A percentile compares a stretch with the other conserved stretches of the same genome.
These are phyloP conservation scores for Agarophyton chilense DNA, from an alignment of 23 red algal genomes.

Conservation along the genomic window DNA sequence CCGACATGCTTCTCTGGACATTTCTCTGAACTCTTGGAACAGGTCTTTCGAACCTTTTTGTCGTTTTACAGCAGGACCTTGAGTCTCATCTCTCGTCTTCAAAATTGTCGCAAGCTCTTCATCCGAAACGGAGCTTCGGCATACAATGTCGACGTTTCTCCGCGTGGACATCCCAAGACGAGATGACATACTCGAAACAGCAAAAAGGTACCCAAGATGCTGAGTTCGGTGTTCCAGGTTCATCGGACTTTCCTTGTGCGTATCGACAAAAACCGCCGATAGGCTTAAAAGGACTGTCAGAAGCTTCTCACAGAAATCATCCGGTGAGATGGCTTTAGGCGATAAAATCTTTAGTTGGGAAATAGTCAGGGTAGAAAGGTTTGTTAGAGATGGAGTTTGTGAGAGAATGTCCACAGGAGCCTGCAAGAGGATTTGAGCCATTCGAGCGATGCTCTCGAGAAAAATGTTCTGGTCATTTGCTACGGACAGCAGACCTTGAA, in stretches of 20 bases:
- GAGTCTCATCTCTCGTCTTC: neutral
- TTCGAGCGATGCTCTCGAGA: neutral
- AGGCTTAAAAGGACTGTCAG: neutral
- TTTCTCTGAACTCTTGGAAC: neutral
- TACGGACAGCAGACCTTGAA: neutral
- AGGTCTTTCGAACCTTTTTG: neutral
- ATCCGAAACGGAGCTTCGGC: neutral
- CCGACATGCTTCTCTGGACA: neutral
- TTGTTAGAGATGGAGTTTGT: neutral
- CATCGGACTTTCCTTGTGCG: neutral
- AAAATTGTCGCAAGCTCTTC: neutral
- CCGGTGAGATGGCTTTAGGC: too few relatives aligned
- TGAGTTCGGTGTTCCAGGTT: neutral
- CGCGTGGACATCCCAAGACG: neutral
- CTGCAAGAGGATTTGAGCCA: neutral
- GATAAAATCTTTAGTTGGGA: neutral
- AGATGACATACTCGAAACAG: neutral
- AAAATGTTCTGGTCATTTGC: neutral
- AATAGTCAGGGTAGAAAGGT: neutral
- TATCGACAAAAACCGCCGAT: neutral
- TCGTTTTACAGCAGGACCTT: neutral
- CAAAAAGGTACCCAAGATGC: slow-evolving; percentile 2
- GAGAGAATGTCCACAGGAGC: neutral
- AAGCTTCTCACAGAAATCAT: neutral
- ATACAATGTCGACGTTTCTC: neutral